These are phyloP conservation scores for Cairneyella variabilis DNA, from an alignment of 495 filamentous ascomycete species.

Conservation along the genomic window DNA sequence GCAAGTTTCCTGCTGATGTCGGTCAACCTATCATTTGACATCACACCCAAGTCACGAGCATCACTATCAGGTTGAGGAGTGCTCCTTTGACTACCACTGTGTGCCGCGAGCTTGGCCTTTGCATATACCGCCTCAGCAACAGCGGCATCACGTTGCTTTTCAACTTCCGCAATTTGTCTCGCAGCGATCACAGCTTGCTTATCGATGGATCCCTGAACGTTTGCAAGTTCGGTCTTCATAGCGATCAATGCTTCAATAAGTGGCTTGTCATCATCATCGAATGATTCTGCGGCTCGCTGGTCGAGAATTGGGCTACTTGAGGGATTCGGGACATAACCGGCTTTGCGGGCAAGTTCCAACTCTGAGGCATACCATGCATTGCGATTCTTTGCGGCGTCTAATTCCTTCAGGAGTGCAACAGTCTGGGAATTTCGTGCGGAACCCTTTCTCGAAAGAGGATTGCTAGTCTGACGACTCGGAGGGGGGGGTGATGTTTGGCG, in stretches of 20 bases:
- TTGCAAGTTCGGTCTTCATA: slow-evolving; percentile 79
- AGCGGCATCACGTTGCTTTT: slow-evolving; percentile 88
- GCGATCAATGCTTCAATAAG: slow-evolving; percentile 88
- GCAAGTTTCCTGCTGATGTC: slow-evolving; percentile 84
- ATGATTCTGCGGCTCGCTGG: slow-evolving; percentile 66
- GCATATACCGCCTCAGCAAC: slow-evolving; percentile 91
- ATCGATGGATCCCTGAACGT: slow-evolving; percentile 83
- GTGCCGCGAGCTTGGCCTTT: slow-evolving; percentile 86
- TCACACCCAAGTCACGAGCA: slow-evolving; percentile 53
- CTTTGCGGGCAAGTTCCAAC: slow-evolving; percentile 80
- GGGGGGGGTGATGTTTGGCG: slow-evolving; percentile 50
- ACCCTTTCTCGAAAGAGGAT: slow-evolving; percentile 42
- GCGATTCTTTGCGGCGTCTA: slow-evolving; percentile 74
- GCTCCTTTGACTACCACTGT: slow-evolving; percentile 64
- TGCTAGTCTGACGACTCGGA: slow-evolving; percentile 46
- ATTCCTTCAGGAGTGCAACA: slow-evolving; percentile 69
- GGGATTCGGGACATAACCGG: slow-evolving; percentile 74
- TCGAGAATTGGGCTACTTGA: slow-evolving; percentile 73
- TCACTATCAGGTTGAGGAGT: slow-evolving; percentile 65
- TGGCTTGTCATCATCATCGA: slow-evolving; percentile 86
- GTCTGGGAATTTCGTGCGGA: slow-evolving; percentile 53
- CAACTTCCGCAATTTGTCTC: slow-evolving; percentile 85
- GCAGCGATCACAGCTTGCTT: slow-evolving; percentile 79
- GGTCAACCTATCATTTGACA: slow-evolving; percentile 57
- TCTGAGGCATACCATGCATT: slow-evolving; percentile 98